These are phyloP conservation scores for Warburgia ugandensis DNA, from an alignment of 164 flowering plant species.

Conservation along the genomic window DNA sequence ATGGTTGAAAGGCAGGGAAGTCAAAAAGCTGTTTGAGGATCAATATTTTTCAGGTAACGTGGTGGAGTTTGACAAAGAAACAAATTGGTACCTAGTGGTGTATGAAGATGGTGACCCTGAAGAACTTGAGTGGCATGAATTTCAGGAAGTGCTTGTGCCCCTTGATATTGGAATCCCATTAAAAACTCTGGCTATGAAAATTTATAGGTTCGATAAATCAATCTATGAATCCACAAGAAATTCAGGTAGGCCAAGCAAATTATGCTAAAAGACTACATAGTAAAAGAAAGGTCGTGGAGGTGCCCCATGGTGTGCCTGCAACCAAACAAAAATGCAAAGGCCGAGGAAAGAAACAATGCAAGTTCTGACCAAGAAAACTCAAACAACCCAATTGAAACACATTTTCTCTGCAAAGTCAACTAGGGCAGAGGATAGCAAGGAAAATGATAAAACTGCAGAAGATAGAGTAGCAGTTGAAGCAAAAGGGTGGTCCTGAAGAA, in stretches of 20 bases:
- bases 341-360: not conserved
- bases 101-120: slow-evolving; percentile 90
- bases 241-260: not conserved
- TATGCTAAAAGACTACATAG: not conserved
- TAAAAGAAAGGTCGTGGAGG: not conserved
- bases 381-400: too few relatives aligned
- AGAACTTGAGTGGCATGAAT: slow-evolving; percentile 82
- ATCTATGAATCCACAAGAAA: slow-evolving; percentile 14
- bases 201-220: slow-evolving; percentile 23
- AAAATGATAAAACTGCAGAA: too few relatives aligned
- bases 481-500: too few relatives aligned
- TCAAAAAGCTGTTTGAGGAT: slow-evolving; percentile 51
- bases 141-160: slow-evolving; percentile 59
- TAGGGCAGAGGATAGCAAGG: too few relatives aligned
- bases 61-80: slow-evolving; percentile 49
- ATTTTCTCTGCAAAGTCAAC: too few relatives aligned
- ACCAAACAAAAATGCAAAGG: not conserved
- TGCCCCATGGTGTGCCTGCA: not conserved
- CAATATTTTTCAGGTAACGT: slow-evolving; percentile 49
- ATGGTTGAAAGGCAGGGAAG: slow-evolving; percentile 78
- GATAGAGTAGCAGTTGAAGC: too few relatives aligned
- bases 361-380: too few relatives aligned
- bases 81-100: slow-evolving; percentile 77
- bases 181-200: slow-evolving; percentile 37
- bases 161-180: slow-evolving; percentile 59